Base-by-base conservation (phyloP, 108 stramenopile genomes). In the Conticribra guillardii region DNA sequence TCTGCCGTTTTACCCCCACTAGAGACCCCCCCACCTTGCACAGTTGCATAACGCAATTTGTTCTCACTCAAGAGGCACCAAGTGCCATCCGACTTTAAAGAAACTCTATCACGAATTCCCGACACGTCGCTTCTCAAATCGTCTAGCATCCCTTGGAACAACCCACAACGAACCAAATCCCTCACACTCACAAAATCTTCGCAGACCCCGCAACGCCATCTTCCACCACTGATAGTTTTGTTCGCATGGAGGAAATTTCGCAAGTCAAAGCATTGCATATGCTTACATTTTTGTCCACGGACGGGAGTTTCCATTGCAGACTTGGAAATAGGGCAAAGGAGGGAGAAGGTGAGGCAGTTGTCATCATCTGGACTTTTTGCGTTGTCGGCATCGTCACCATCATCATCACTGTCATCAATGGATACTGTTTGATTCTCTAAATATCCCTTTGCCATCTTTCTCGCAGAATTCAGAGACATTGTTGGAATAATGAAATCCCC, bases 171-270 rank as follows among this genome's bases (percentile, higher is more conserved):
- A 27, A 82, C 47, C 30, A 82, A 55, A 61, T 76, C 76, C 50
- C 71, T 50, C 3, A 77, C 69, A 49, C 64, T 55, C 17, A 82
- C 58, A 67, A 82, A 82, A 29, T 60, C 54, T 62, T 82, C 81
- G 30, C 81, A 82, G 26, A 55, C 57, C 17, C 54, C 71, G 60
- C 93, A 94, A 49, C 83, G 64, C 93, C 93, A 95, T 47, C 93
- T 72, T 3, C 78, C 77, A 14, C 89, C 90, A 49, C 65, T 50
- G 16, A 85, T 82, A 29, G 23, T 61, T 22, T 75, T 50, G 73
- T 91, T 89, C 1, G 65, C 52, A 22, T 64, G 44, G 49, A 95
- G 57, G 51, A 74, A 95, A 41, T 76, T 82, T 29, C 57, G 33
- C 28, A 92, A 67, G 73, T 95, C 89, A 78, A 95, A 79, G 65